phyloP scores from a whole-genome alignment of 2,329 filamentous ascomycete genomes.

The Sporothrix sp. region DNA sequence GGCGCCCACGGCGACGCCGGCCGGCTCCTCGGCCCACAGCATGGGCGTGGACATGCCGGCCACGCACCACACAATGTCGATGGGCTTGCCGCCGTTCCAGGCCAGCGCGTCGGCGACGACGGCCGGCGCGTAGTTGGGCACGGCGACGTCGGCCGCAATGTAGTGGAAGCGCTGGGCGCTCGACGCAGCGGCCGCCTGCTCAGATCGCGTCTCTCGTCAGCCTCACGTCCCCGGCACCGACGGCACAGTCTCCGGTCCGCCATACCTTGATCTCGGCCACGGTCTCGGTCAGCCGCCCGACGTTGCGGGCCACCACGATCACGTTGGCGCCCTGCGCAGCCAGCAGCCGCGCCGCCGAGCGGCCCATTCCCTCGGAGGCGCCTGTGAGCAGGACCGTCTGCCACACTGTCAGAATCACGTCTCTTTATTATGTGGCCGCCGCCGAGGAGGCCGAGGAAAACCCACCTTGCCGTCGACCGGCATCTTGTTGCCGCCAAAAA shows the following conservation, averaged over 20 bases:
- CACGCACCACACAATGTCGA: slow-evolving; percentile 86
- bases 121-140: slow-evolving; percentile 56
- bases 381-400: slow-evolving; percentile 89
- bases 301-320: slow-evolving; percentile 72
- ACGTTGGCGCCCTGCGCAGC: slow-evolving; percentile 77
- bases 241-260: no score
- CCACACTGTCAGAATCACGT: background rate
- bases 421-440: no score
- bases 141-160: slow-evolving; percentile 73
- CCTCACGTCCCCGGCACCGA: no score
- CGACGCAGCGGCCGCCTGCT: slow-evolving; percentile 54
- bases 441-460: slow-evolving; percentile 8
- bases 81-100: slow-evolving; percentile 66
- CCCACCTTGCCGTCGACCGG: slow-evolving; percentile 72
- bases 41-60: slow-evolving; percentile 66
- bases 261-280: slow-evolving; percentile 55
- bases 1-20: slow-evolving; percentile 41
- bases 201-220: no score
- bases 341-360: slow-evolving; percentile 62
- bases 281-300: slow-evolving; percentile 62
- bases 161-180: slow-evolving; percentile 70
- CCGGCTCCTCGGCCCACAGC: slow-evolving; percentile 67
- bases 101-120: slow-evolving; percentile 61
- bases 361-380: slow-evolving; percentile 86
- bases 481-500: slow-evolving; percentile 67